phyloP scores from a whole-genome alignment of 371 early-diverging fungal genomes.

The Nematocida parisii region DNA sequence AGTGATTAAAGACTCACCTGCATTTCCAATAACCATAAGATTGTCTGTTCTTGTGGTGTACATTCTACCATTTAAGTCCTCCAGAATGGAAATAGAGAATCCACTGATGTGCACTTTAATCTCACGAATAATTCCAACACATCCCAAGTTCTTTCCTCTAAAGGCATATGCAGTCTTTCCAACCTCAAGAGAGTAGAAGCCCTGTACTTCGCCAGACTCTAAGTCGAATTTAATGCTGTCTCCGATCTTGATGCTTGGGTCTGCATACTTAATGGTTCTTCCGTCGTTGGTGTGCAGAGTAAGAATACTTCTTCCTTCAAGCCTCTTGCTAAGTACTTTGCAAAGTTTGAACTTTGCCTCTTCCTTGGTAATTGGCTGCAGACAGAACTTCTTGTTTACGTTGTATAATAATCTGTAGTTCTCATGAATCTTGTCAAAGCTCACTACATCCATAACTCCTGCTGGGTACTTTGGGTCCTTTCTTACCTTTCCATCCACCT shows the following conservation, averaged over 20 bases:
- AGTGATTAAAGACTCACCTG: slow-evolving; percentile 70
- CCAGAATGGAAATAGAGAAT: slow-evolving; percentile 86
- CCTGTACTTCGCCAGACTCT: slow-evolving; percentile 83
- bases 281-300: slow-evolving; percentile 96
- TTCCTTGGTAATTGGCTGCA: slow-evolving; percentile 94
- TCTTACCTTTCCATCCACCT: slow-evolving; percentile 96
- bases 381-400: slow-evolving; percentile 94
- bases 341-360: slow-evolving; percentile 97
- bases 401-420: slow-evolving; percentile 98
- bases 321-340: slow-evolving; percentile 88
- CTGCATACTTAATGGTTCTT: slow-evolving; percentile 96
- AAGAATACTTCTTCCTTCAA: slow-evolving; percentile 87
- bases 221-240: slow-evolving; percentile 95
- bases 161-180: slow-evolving; percentile 92
- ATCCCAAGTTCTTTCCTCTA: slow-evolving; percentile 96
- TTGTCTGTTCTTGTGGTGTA: slow-evolving; percentile 84
- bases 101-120: slow-evolving; percentile 93
- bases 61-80: slow-evolving; percentile 79
- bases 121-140: slow-evolving; percentile 92
- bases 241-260: slow-evolving; percentile 93
- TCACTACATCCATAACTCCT: slow-evolving; percentile 98
- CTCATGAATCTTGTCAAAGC: slow-evolving; percentile 95
- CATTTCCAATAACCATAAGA: slow-evolving; percentile 84
- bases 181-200: slow-evolving; percentile 85
- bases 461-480: slow-evolving; percentile 94